Evolutionary conservation across 2,329 filamentous ascomycete genomes (phyloP), one percentile per base, ranked within the genome.

Genomic region (Xylariomycetidae sp.): DNA sequence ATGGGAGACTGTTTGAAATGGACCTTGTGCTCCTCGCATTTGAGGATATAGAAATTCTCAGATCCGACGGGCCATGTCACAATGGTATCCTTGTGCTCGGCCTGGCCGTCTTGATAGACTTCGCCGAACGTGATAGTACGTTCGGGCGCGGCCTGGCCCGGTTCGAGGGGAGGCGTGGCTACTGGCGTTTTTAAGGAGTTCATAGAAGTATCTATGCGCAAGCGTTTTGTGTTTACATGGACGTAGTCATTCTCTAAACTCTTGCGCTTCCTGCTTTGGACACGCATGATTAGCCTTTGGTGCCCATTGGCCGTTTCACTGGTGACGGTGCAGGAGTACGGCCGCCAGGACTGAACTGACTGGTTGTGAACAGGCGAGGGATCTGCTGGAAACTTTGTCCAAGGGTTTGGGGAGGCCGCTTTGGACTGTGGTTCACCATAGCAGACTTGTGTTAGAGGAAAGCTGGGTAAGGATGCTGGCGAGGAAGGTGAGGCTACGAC

Each of bases 1-100:
- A 64, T 36, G 0, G 62, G 54, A 20, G 56, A 53, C 9, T 36
- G 36, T 9, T 50, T 57, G 38, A 67, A 66, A 16, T 61, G 58
- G 6, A 62, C 45, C 0, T 40, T 32, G 13, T 66, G 62, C 31
- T 62, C 51, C 20, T 63, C 58, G 44, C 63, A 66, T 33, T 55
- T 59, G 3, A 64, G 36, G 5, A 66, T 62, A 33, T 62, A 66
- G 43, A 50, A 65, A 4, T 51, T 35, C 1, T 41, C 36, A 6
- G 46, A 53, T 9, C 36, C 35, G 1, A 15, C 4, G 2, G 56
- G 56, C 35, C 48, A 60, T 37, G 61, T 46, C 5, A 55, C 44
- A 11, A 59, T 59, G 25, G 36, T 27, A 26, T 54, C 45, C 18
- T 61, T 59, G 40, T 55, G 48, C 29, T 51, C 27, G 3, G 60